Evolutionary conservation across 2,329 filamentous ascomycete species (phyloP).

Genomic region (Colletotrichum salicis): DNA sequence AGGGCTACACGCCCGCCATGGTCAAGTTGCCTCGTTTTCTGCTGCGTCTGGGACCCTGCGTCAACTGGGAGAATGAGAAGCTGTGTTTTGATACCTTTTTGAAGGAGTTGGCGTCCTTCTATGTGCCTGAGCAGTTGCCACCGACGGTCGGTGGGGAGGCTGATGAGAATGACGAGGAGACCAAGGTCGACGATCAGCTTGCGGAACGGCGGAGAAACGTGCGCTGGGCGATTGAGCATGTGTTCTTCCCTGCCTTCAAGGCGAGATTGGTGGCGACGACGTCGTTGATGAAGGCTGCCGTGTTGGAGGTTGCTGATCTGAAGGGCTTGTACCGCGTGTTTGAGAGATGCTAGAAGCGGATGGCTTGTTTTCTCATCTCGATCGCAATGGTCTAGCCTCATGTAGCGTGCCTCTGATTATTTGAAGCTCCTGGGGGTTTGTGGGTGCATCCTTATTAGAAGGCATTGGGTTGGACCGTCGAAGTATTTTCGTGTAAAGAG

Average conservation of each 20-base stretch:
- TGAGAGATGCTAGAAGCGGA: conserved; percentile 78
- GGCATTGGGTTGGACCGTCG: too few relatives aligned
- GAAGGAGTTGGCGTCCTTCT: conserved; percentile 88
- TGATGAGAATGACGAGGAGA: conserved; percentile 44
- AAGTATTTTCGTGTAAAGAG: too few relatives aligned
- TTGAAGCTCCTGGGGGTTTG: too few relatives aligned
- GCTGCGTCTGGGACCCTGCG: conserved; percentile 85
- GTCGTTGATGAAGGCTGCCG: conserved; percentile 75
- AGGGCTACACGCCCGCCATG: conserved; percentile 86
- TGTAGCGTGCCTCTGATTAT: too few relatives aligned
- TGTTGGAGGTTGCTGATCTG: conserved; percentile 89
- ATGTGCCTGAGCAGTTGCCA: conserved; percentile 87
- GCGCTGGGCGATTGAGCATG: conserved; percentile 80
- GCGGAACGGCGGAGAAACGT: conserved; percentile 74
- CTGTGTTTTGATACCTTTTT: conserved; percentile 86
- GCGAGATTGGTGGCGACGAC: conserved; percentile 84
- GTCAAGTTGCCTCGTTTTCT: conserved; percentile 91
- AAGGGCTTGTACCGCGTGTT: conserved; percentile 96
- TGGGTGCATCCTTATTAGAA: too few relatives aligned
- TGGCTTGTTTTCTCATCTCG: too few relatives aligned
- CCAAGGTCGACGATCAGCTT: conserved; percentile 58
- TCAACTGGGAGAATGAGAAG: conserved; percentile 88
- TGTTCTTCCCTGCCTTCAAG: conserved; percentile 91
- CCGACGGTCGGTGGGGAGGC: conserved; percentile 46
- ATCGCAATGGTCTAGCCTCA: too few relatives aligned